These are phyloP conservation scores for Geotrichum bryndzae DNA, from an alignment of 1,139 yeast species.

Conservation along the genomic window DNA sequence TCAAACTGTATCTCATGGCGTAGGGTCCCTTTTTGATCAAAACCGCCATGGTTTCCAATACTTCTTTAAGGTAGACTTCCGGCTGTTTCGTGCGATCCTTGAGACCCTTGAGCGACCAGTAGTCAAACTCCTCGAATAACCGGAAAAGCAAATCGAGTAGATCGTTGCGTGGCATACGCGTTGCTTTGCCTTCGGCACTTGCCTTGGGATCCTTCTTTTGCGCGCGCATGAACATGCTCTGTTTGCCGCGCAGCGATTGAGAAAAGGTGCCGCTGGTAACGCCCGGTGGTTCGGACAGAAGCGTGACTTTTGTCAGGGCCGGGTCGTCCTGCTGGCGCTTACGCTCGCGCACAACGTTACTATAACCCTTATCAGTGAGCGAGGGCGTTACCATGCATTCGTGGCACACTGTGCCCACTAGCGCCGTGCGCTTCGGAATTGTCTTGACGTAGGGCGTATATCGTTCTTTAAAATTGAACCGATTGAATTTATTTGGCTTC, in stretches of 20 bases:
- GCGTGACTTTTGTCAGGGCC: constrained; percentile 67
- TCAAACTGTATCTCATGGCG: constrained; percentile 82
- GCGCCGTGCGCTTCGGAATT: constrained; percentile 59
- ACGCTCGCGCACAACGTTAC: constrained; percentile 51
- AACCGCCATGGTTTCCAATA: constrained; percentile 82
- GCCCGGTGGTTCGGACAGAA: constrained; percentile 80
- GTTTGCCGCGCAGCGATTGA: constrained; percentile 53
- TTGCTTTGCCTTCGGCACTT: constrained; percentile 76
- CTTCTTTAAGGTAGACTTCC: constrained; percentile 85
- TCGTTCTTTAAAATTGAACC: constrained; percentile 18
- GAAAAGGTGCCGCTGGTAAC: constrained; percentile 76
- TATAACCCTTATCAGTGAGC: constrained; percentile 62
- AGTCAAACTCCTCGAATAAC: constrained; percentile 89
- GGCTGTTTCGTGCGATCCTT: constrained; percentile 96
- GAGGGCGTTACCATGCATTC: constrained; percentile 88
- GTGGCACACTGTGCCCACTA: constrained; percentile 83
- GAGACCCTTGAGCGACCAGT: constrained; percentile 92
- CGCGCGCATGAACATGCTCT: constrained; percentile 31
- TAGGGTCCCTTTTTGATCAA: constrained; percentile 93
- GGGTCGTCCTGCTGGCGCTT: constrained; percentile 39
- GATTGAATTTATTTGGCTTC: constrained; percentile 16
- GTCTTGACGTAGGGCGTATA: constrained; percentile 30
- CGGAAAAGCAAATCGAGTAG: constrained; percentile 81
- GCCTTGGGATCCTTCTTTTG: constrained; percentile 36
- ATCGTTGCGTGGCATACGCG: constrained; percentile 90